Evolutionary conservation across 2,329 filamentous ascomycete genomes (phyloP).

Genomic region (Xylariales sp.): DNA sequence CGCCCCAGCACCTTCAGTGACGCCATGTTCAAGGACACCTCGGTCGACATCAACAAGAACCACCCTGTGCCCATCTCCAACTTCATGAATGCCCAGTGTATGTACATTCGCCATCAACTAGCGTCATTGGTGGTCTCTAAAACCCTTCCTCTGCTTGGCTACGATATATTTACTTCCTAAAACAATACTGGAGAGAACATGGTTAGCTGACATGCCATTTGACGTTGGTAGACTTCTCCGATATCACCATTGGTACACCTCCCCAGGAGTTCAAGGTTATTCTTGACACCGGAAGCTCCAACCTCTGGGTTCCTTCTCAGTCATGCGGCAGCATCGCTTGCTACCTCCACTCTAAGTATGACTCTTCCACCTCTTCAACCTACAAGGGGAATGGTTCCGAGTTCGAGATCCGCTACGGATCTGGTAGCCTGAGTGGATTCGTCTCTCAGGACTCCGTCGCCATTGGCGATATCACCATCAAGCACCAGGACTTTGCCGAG

Average conservation of each 20-base stretch:
- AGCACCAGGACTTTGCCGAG: slow-evolving; percentile 93
- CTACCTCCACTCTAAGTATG: slow-evolving; percentile 96
- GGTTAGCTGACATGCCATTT: no score
- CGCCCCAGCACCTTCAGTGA: slow-evolving; percentile 66
- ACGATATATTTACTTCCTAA: no score
- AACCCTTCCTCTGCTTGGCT: no score
- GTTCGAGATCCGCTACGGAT: slow-evolving; percentile 94
- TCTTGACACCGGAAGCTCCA: slow-evolving; percentile 96
- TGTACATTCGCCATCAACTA: no score
- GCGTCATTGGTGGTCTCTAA: no score
- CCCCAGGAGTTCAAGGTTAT: slow-evolving; percentile 97
- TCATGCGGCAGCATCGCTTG: slow-evolving; percentile 94
- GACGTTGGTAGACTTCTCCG: slow-evolving; percentile 79
- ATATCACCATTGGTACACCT: slow-evolving; percentile 88
- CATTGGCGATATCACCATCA: slow-evolving; percentile 85
- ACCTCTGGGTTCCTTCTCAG: slow-evolving; percentile 93
- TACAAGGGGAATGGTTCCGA: slow-evolving; percentile 91
- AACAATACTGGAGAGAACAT: no score
- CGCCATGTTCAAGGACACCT: slow-evolving; percentile 74
- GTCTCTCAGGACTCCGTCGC: slow-evolving; percentile 82
- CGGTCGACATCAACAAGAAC: slow-evolving; percentile 58
- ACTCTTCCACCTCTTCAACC: slow-evolving; percentile 80
- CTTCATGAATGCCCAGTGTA: slow-evolving; percentile 99
- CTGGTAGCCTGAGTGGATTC: slow-evolving; percentile 88
- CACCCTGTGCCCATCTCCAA: slow-evolving; percentile 91